Evolutionary conservation across 2,329 filamentous ascomycete species (phyloP).

Genomic region (Teratosphaeria viscida): DNA sequence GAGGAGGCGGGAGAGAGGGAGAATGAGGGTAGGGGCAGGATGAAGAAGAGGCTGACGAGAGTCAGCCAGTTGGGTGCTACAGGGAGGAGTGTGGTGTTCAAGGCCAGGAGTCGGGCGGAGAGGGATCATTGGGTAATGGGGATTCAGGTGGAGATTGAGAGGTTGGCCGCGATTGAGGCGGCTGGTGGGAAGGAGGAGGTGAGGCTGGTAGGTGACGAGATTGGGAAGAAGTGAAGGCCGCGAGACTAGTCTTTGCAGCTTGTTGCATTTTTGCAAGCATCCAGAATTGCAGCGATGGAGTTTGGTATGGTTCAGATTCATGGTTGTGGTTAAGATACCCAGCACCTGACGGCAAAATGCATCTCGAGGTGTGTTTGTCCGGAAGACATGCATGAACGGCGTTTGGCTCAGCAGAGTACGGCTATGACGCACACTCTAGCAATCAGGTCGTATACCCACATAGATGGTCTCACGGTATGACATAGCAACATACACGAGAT

Average conservation of each 20-base stretch:
- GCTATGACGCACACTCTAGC: not conserved
- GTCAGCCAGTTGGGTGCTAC: conserved; percentile 52
- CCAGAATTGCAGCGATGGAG: not conserved
- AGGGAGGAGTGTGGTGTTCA: conserved; percentile 55
- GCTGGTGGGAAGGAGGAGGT: conserved; percentile 30
- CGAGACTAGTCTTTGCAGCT: not conserved
- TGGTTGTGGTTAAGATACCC: not conserved
- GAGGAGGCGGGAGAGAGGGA: not conserved
- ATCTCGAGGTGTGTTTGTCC: not conserved
- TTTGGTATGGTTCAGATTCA: not conserved
- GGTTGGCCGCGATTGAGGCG: conserved; percentile 36
- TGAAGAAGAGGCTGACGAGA: conserved; percentile 41
- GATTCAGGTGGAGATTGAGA: conserved; percentile 56
- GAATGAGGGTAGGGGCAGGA: conserved; percentile 8
- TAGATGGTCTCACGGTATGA: not conserved
- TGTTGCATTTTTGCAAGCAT: not conserved
- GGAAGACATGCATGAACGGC: not conserved
- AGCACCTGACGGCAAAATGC: not conserved
- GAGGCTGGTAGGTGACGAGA: conserved; percentile 3
- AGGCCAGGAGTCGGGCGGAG: conserved; percentile 53
- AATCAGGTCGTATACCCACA: not conserved
- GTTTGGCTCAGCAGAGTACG: not conserved
- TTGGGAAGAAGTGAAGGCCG: not conserved
- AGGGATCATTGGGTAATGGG: conserved; percentile 59
- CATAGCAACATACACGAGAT: not conserved